A percentile compares a stretch with the other conserved stretches of the same genome.
phyloP scores from a whole-genome alignment of 768 basidiomycete genomes.

The Strobilomyces confusus region DNA sequence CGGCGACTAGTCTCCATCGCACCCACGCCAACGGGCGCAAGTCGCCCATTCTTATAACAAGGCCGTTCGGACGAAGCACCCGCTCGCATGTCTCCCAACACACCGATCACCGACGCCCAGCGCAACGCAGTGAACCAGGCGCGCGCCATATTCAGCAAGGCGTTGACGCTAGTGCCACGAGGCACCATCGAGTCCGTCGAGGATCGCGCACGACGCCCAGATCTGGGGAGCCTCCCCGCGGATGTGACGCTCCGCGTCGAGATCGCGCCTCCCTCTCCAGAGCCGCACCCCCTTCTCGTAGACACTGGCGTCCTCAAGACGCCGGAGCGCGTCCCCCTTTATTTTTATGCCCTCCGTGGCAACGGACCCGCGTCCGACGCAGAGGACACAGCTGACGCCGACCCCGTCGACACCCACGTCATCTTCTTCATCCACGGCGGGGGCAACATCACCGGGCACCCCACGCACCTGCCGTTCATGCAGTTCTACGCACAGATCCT shows the following conservation, averaged over 20 bases:
- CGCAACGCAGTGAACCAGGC: no score
- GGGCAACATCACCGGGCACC: constrained; percentile 16
- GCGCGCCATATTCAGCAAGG: no score
- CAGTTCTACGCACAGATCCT: constrained; percentile 9
- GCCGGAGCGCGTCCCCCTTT: constrained; percentile 21
- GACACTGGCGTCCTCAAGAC: background rate
- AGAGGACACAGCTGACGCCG: background rate
- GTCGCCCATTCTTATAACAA: no score
- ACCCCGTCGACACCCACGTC: constrained; percentile 5
- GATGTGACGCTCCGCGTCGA: constrained; percentile 15
- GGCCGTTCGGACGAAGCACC: no score
- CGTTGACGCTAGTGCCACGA: no score
- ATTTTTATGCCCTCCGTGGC: constrained; percentile 12
- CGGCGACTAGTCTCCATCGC: no score
- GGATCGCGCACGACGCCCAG: no score
- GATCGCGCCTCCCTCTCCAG: constrained; percentile 13
- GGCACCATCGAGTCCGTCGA: no score
- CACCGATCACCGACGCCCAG: no score
- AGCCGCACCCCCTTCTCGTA: constrained; percentile 1
- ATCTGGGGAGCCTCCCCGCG: background rate
- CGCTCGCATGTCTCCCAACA: no score
- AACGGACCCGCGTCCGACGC: background rate
- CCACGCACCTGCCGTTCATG: constrained; percentile 2
- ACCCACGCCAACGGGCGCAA: no score
- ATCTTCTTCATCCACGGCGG: constrained; percentile 27